Evolutionary conservation across 2,329 filamentous ascomycete species (phyloP).

Genomic region (Nigrospora osmanthi): DNA sequence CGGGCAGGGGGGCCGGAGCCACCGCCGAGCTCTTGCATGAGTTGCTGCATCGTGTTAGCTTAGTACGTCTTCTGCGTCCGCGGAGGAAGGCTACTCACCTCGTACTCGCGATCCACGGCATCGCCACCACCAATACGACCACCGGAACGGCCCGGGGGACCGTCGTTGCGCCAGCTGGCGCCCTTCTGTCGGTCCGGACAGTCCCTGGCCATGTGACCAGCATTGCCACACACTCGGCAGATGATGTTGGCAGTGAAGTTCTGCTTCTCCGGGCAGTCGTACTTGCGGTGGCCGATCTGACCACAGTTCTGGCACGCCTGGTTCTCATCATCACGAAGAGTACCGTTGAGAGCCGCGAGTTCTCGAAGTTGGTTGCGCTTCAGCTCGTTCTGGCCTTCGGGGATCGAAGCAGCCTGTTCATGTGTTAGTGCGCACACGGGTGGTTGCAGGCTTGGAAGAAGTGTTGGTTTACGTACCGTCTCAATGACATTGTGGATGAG

Average conservation of each 20-base stretch:
- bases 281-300: slow-evolving; percentile 97
- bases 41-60: slow-evolving; percentile 57
- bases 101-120: slow-evolving; percentile 87
- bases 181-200: slow-evolving; percentile 92
- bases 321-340: slow-evolving; percentile 96
- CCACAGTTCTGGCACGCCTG: slow-evolving; percentile 99
- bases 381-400: slow-evolving; percentile 96
- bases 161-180: slow-evolving; percentile 81
- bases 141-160: slow-evolving; percentile 42
- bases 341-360: slow-evolving; percentile 96
- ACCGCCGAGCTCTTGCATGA: slow-evolving; percentile 94
- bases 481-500: slow-evolving; percentile 98
- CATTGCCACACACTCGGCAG: slow-evolving; percentile 95
- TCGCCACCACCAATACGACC: slow-evolving; percentile 69
- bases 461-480: slow-evolving; percentile 60
- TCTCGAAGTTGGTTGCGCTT: slow-evolving; percentile 98
- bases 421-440: slow-evolving; percentile 14
- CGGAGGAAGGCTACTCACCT: slow-evolving; percentile 51
- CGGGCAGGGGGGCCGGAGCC: slow-evolving; percentile 64
- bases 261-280: slow-evolving; percentile 93
- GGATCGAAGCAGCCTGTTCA: slow-evolving; percentile 85
- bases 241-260: slow-evolving; percentile 99
- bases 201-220: slow-evolving; percentile 96
- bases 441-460: not conserved
- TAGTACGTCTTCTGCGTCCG: not conserved